A percentile compares a stretch with the other conserved stretches of the same genome.
Conservation (phyloP, 768 basidiomycete genomes). For the Tylopilus balloui region DNA sequence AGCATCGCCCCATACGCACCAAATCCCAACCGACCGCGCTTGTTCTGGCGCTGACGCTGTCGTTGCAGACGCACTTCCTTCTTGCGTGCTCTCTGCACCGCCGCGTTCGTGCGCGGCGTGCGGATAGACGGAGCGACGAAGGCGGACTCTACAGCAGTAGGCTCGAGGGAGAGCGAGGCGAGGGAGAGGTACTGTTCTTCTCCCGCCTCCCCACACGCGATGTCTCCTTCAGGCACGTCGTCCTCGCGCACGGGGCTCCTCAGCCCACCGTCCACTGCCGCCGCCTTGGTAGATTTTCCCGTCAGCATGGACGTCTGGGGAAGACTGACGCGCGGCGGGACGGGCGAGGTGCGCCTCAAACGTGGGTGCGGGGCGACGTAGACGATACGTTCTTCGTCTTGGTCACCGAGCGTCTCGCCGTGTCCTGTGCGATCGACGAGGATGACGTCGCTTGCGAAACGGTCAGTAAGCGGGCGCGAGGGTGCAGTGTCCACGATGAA, state of each 20-base stretch:
- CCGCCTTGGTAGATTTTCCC: background rate
- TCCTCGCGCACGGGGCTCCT: conserved; percentile 11
- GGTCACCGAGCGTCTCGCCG: conserved; percentile 17
- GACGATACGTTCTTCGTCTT: conserved; percentile 55
- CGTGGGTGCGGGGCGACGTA: conserved; percentile 76
- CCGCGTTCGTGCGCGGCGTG: conserved; percentile 23
- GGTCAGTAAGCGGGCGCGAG: background rate
- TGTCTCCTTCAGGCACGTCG: background rate
- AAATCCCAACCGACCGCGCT: conserved; percentile 31
- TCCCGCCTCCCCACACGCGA: background rate
- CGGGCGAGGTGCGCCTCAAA: conserved; percentile 12
- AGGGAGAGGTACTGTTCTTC: conserved; percentile 20
- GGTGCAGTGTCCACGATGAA: conserved; percentile 43
- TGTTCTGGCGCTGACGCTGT: conserved; percentile 20
- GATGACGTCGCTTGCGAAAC: conserved; percentile 20
- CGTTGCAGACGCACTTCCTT: conserved; percentile 9
- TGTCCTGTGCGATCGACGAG: conserved; percentile 20
- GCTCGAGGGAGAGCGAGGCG: conserved; percentile 25
- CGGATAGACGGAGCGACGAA: conserved; percentile 11
- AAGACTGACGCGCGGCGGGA: conserved; percentile 13
- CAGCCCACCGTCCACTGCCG: background rate
- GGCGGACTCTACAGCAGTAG: conserved; percentile 1
- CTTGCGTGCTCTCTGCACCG: conserved; percentile 22
- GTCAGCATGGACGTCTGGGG: conserved; percentile 26
- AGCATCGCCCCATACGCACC: conserved; percentile 50